Conservation (phyloP, 2,329 filamentous ascomycete species). For the Pestalotiopsis sp. region DNA sequence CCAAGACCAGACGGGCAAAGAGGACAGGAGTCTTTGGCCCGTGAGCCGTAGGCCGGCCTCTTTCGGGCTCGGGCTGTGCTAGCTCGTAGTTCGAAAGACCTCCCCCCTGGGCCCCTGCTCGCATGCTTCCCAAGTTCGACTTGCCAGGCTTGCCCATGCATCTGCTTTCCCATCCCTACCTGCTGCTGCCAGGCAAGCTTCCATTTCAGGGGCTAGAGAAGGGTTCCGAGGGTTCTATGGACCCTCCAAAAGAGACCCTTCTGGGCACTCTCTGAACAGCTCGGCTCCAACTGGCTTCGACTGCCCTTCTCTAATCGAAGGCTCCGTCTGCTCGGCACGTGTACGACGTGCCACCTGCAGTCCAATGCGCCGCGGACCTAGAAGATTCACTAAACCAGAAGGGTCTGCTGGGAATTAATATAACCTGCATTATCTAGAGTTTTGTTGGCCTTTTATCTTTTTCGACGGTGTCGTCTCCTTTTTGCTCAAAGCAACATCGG, state of each 20-base stretch:
- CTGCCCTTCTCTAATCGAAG: neutral
- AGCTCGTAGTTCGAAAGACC: neutral
- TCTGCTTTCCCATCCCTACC: neutral
- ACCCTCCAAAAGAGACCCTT: neutral
- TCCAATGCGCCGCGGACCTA: neutral
- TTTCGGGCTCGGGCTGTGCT: neutral
- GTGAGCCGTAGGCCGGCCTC: neutral
- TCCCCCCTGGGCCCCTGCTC: neutral
- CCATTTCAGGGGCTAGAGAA: slow-evolving; percentile 9
- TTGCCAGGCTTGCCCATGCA: neutral
- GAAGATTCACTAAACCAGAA: neutral
- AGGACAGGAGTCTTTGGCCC: neutral
- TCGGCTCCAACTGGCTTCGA: neutral
- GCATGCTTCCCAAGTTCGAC: neutral
- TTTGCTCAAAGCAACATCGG: neutral
- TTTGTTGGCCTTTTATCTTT: neutral
- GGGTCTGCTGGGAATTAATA: neutral
- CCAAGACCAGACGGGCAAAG: neutral
- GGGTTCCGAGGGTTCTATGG: neutral
- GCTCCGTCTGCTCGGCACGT: slow-evolving; percentile 7
- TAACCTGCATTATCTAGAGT: neutral
- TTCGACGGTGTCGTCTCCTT: neutral
- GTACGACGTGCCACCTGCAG: neutral
- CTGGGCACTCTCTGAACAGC: neutral
- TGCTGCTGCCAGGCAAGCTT: neutral